phyloP scores from a whole-genome alignment of 495 filamentous ascomycete genomes.

The Tuber umbilicatum region DNA sequence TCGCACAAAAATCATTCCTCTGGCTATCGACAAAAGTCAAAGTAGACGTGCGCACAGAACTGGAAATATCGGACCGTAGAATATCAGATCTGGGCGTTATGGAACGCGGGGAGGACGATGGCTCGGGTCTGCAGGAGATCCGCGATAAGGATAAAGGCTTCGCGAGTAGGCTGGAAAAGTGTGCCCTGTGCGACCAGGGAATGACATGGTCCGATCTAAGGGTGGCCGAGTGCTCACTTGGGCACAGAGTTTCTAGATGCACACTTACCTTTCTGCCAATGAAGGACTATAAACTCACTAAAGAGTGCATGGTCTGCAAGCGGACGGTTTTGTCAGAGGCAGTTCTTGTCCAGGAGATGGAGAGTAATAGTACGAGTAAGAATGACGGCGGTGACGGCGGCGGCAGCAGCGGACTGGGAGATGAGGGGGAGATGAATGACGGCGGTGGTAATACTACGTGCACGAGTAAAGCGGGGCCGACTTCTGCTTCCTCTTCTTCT shows the following conservation, averaged over 20 bases:
- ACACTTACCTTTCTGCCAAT: constrained; percentile 41
- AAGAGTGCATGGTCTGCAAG: constrained; percentile 39
- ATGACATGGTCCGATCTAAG: constrained; percentile 40
- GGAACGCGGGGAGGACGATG: constrained; percentile 34
- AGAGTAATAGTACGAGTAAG: not conserved
- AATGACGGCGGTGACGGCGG: not conserved
- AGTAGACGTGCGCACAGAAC: constrained; percentile 20
- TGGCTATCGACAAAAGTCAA: constrained; percentile 30
- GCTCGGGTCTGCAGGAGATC: constrained; percentile 34
- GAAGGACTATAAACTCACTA: constrained; percentile 35
- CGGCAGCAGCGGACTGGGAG: constrained; percentile 12
- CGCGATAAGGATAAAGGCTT: constrained; percentile 35
- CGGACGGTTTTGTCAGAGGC: constrained; percentile 38
- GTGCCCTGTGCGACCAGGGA: constrained; percentile 34
- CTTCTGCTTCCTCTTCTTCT: not conserved
- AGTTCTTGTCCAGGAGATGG: constrained; percentile 21
- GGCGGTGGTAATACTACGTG: constrained; percentile 1
- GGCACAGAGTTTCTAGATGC: constrained; percentile 40
- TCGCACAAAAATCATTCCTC: constrained; percentile 29
- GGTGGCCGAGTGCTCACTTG: constrained; percentile 38
- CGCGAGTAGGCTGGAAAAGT: constrained; percentile 38
- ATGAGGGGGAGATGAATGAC: constrained; percentile 32
- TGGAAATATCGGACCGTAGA: constrained; percentile 32
- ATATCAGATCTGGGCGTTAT: constrained; percentile 36
- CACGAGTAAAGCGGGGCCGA: not conserved